A percentile compares a stretch with the other conserved stretches of the same genome.
Conservation (phyloP, 208 protist species). For the Leishmania tarentolae region DNA sequence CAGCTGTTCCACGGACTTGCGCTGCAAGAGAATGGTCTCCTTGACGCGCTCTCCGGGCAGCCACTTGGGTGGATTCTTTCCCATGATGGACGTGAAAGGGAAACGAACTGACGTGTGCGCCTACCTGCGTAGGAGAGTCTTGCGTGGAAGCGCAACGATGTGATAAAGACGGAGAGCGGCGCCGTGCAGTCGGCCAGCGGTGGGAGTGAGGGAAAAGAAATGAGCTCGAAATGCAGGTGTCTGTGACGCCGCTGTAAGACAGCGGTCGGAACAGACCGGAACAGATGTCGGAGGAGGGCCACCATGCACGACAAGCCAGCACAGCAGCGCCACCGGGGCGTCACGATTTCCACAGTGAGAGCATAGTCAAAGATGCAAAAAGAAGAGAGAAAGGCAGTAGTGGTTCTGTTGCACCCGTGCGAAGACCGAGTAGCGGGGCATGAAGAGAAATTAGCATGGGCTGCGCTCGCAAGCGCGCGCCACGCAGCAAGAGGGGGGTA, state of each 20-base stretch:
- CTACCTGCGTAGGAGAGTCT: background rate
- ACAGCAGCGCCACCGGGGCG: conserved; percentile 3
- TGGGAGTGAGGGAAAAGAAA: background rate
- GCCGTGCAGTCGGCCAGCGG: background rate
- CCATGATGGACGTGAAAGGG: conserved; percentile 43
- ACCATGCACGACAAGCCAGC: conserved; percentile 10
- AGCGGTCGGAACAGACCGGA: background rate
- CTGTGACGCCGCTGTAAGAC: background rate
- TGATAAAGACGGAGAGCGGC: background rate
- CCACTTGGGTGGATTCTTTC: conserved; percentile 89
- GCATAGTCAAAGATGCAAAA: background rate
- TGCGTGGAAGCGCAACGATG: background rate
- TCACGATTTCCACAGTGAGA: background rate
- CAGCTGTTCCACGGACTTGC: conserved; percentile 90
- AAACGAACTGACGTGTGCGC: background rate
- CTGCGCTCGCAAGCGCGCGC: background rate
- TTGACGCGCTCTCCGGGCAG: conserved; percentile 91
- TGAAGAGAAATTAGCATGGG: background rate
- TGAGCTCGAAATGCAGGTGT: background rate
- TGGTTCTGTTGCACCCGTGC: background rate
- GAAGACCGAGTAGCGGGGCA: background rate
- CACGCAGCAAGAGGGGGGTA: background rate
- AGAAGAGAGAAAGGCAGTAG: background rate
- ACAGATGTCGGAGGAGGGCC: background rate
- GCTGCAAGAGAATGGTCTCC: conserved; percentile 91